Conservation (phyloP, 805 yeast genomes). For the Lachancea waltii region DNA sequence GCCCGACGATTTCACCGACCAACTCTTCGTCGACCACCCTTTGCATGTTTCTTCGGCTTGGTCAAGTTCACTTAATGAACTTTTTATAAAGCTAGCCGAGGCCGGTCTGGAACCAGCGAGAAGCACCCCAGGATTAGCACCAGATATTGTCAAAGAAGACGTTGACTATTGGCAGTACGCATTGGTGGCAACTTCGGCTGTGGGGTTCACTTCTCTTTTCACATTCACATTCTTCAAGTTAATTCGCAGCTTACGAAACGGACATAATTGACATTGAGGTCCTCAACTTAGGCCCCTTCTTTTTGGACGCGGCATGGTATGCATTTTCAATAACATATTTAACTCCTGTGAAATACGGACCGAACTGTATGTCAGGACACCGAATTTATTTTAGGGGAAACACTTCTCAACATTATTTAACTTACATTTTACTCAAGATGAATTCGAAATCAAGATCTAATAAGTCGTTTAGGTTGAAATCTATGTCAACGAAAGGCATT, state of each 20-base stretch:
- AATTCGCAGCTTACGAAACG: conserved; percentile 18
- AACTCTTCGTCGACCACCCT: conserved; percentile 67
- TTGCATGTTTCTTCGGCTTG: conserved; percentile 86
- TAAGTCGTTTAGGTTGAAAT: conserved; percentile 2
- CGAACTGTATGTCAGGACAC: too few relatives aligned
- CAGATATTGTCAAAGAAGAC: conserved; percentile 49
- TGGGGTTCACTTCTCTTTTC: conserved; percentile 57
- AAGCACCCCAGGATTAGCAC: conserved; percentile 73
- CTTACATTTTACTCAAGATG: conserved; percentile 1
- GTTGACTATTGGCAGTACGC: conserved; percentile 44
- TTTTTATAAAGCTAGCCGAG: conserved; percentile 80
- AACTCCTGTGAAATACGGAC: too few relatives aligned
- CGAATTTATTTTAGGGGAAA: too few relatives aligned
- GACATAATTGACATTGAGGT: background rate
- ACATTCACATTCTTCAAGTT: conserved; percentile 58
- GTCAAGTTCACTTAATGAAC: conserved; percentile 78
- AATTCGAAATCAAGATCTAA: conserved; percentile 4
- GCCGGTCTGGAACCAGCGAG: conserved; percentile 75
- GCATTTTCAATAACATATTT: too few relatives aligned
- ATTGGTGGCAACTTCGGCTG: conserved; percentile 61
- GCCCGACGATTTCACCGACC: conserved; percentile 79
- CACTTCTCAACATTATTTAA: background rate
- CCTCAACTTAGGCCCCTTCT: too few relatives aligned
- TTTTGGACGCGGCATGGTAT: too few relatives aligned
- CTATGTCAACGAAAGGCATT: conserved; percentile 1